Percentiles rank a stretch among this genome's conserved stretches.
These are phyloP conservation scores for Aspergillus glaucus DNA, from an alignment of 2,329 filamentous ascomycete genomes.

Conservation along the genomic window DNA sequence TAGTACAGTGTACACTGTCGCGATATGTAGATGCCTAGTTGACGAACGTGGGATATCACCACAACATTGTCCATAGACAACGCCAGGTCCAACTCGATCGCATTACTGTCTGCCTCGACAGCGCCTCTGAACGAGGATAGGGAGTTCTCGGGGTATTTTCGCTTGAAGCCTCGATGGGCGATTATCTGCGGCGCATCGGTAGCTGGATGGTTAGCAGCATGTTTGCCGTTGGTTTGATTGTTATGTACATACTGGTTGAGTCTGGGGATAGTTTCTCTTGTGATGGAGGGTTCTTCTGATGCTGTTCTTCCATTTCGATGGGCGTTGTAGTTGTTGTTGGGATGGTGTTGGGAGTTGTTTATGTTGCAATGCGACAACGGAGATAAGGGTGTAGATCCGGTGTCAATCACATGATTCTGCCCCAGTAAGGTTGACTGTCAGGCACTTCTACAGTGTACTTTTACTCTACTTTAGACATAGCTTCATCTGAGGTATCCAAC, in stretches of 20 bases:
- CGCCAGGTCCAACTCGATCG: constrained; percentile 83
- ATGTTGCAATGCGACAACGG: too few relatives aligned
- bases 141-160: constrained; percentile 75
- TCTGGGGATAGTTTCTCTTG: neutral
- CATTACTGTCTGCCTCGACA: constrained; percentile 67
- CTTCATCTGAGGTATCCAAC: too few relatives aligned
- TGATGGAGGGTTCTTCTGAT: neutral
- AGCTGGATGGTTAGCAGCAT: neutral
- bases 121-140: constrained; percentile 72
- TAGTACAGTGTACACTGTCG: neutral
- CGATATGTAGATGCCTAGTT: neutral
- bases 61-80: constrained; percentile 75
- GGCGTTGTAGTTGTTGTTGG: neutral
- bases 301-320: neutral
- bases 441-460: too few relatives aligned
- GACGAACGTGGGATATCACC: constrained; percentile 70
- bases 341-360: neutral
- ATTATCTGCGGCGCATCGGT: constrained; percentile 25
- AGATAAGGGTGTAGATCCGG: too few relatives aligned
- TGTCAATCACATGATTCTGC: too few relatives aligned
- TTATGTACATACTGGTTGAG: neutral
- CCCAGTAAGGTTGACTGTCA: too few relatives aligned
- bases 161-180: constrained; percentile 52
- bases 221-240: neutral
- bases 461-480: too few relatives aligned